Percentiles rank a stretch among this genome's conserved stretches.
phyloP scores from a whole-genome alignment of 208 protist species.

The Trichomonas tenax region DNA sequence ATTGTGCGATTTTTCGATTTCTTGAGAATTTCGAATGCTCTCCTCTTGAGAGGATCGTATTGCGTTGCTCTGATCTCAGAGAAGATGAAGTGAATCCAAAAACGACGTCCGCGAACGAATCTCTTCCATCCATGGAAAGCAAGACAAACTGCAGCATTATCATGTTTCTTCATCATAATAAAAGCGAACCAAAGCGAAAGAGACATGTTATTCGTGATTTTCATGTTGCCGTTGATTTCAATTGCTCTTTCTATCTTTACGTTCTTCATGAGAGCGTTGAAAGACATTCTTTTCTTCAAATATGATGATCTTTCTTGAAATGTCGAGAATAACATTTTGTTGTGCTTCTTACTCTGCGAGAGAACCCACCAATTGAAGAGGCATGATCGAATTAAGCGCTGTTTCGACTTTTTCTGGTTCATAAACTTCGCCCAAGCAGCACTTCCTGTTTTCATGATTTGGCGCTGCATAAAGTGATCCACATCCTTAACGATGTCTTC shows the following conservation, averaged over 20 bases:
- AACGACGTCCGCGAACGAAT: neutral
- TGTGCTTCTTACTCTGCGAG: neutral
- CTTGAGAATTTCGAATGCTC: neutral
- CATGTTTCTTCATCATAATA: neutral
- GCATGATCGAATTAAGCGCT: neutral
- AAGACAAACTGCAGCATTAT: neutral
- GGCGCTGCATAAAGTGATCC: neutral
- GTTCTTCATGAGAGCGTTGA: neutral
- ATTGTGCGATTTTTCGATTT: neutral
- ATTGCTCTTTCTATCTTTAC: neutral
- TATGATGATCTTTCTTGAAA: neutral
- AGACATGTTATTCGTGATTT: neutral
- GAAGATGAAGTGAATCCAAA: neutral
- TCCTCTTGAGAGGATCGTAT: neutral
- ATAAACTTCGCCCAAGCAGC: neutral
- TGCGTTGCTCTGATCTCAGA: neutral
- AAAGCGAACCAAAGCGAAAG: neutral
- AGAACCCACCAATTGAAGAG: neutral
- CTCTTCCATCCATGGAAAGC: neutral
- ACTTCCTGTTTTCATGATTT: neutral
- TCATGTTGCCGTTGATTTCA: neutral
- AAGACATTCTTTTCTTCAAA: neutral
- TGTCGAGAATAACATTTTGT: neutral
- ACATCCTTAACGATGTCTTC: neutral
- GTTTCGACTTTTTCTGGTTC: neutral